A percentile compares a stretch with the other conserved stretches of the same genome.
These are phyloP conservation scores for Colletotrichum sp. DNA, from an alignment of 2,329 filamentous ascomycete genomes.

Conservation along the genomic window DNA sequence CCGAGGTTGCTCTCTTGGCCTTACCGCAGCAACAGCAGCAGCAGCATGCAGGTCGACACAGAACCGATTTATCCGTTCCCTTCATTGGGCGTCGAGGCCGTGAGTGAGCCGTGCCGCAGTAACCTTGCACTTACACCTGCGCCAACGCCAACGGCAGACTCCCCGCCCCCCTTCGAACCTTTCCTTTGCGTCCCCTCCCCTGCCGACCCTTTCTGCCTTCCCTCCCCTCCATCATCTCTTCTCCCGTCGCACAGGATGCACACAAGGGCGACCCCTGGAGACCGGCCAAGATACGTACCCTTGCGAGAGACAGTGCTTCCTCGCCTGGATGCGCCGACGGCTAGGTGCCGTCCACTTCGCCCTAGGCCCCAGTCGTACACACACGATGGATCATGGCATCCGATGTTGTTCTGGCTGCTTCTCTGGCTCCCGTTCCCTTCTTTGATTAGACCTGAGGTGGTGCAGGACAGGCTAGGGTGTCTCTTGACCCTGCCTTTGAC, in stretches of 20 bases:
- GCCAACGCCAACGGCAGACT: not conserved
- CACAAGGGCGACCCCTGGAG: constrained; percentile 4
- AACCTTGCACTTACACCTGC: not conserved
- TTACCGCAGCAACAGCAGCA: not conserved
- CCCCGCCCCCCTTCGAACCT: not conserved
- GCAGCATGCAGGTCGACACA: not conserved
- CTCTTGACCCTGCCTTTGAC: not conserved
- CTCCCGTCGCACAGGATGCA: not conserved
- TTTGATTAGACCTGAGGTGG: constrained; percentile 2
- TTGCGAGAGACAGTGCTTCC: not conserved
- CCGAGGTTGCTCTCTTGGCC: not conserved
- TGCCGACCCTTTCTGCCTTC: not conserved
- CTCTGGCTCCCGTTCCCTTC: constrained; percentile 12
- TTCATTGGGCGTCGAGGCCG: not conserved
- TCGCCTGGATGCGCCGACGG: not conserved
- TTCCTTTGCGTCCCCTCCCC: not conserved
- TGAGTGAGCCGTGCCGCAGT: not conserved
- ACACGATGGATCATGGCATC: constrained; percentile 14
- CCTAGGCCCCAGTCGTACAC: not conserved
- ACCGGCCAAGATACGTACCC: not conserved
- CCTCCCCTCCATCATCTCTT: constrained; percentile 11
- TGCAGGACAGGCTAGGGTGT: not conserved
- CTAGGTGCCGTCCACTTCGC: not conserved
- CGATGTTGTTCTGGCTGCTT: not conserved
- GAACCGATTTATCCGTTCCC: not conserved